Base-by-base conservation (phyloP, 345 rosid species). In the Salix viminalis region DNA sequence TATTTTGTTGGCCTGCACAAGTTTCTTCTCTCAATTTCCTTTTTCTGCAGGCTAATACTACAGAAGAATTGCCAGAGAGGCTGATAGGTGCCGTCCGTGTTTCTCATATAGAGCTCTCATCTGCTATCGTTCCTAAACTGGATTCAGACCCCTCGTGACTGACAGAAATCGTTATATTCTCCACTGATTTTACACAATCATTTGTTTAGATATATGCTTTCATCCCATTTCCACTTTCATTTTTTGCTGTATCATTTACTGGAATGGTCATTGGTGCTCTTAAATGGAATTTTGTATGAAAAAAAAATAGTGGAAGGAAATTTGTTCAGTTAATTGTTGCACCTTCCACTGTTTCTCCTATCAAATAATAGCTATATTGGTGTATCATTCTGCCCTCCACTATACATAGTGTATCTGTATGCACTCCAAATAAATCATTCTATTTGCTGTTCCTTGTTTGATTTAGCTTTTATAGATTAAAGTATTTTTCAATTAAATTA, bases 61-160 rank as follows among this genome's bases (percentile, higher is more conserved):
- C 83, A 0, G 98, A 96, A 56, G 99, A 96, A 81, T 85, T 94
- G 85, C 97, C 98, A 0, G 99, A 96, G 81, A 71, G 95, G 80
- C 87, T 94, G 72, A 92, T 94, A 16, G 97, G 98, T 71, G 98
- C 97, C 0, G 93, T 96, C 32, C 91, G 98, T 71, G 98, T 90
- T 78, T 96, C 97, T 66, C 99, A 94, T 75, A 75, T 92, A 79
- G 97, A 91, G 90, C 88, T 96, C 24, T 87, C 91, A n/a, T 89
- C 94, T 19, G 99, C 98, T n/a, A 84, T 92, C 66, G 94, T 89
- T 70, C 98, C 99, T 12, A 87, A 82, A 69, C 79, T 96, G 70
- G 94, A 87, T 1, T 83, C 85, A 23, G 88, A 85, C 54, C 72
- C 77, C 7, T 61, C 73, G 36, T 79, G 73, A 79, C 73, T 24